Base-by-base conservation (phyloP, 768 basidiomycete species). In the Xerocomellus amylosporus region DNA sequence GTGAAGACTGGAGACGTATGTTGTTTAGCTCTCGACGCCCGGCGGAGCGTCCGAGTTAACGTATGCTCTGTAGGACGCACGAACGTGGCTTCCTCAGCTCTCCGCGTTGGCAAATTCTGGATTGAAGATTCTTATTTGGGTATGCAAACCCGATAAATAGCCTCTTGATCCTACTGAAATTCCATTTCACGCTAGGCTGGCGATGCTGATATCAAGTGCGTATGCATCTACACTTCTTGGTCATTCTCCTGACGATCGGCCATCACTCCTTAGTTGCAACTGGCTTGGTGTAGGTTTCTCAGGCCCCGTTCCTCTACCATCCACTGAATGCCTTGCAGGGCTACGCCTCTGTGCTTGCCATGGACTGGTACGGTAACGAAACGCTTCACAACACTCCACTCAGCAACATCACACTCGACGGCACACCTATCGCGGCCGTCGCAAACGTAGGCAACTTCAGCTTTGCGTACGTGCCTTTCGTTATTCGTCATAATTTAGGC, bases 371-470 rank as follows among this genome's bases (percentile, higher is more conserved):
- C 42, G 77, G 78, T 5, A 77, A 73, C 42, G 55, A 70, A 37
- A 70, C 69, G 0, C 60, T 78, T 19, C 73, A 73, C 50, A 64
- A 59, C 30, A 77, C 75, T 3, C 72, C 74, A 14, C 73, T 76
- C 15, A 75, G 59, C 5, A 84, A 85, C 55, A 84, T 86, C 72
- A 84, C 84, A 0, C 76, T 86, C 31, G 49, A 75, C 34, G 82
- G 78, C 2, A 68, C 64, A 5, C 58, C 81, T 0, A 78, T 87
- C 5, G 85, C 83, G 0, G 79, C 83, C 0, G 75, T 85, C n/a
- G 78, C 83, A 64, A 85, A 86, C 49, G 79, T 87, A 34, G 83
- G 82, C 57, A 83, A 84, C 54, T 86, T 86, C 62, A 2, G 2
- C 20, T 31, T 87, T 65, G 86, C 83, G 84, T 85, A 53, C 61